Evolutionary conservation across 345 rosid species (phyloP).

Genomic region (Carallia brachiata): DNA sequence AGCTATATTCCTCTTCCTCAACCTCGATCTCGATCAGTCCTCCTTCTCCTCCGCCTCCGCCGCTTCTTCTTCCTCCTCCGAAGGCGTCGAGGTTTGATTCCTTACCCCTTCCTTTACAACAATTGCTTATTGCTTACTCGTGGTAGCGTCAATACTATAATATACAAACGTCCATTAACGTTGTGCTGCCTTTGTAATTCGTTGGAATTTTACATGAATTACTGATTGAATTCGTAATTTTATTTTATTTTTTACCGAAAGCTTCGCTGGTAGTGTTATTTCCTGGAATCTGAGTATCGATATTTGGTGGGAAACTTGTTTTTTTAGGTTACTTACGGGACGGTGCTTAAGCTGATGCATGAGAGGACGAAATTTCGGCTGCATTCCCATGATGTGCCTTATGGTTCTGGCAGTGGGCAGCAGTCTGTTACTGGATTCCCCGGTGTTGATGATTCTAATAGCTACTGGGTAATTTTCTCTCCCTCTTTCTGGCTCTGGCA

Average conservation of each 20-base stretch:
- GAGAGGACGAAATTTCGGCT: conserved; percentile 79
- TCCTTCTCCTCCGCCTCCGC: conserved; percentile 54
- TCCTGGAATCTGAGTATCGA: no score
- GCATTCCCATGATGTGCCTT: conserved; percentile 98
- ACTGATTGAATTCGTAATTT: no score
- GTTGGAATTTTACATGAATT: no score
- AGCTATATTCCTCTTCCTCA: conserved; percentile 66
- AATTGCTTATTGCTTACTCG: background rate
- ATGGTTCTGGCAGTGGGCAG: conserved; percentile 99
- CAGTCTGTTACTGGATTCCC: conserved; percentile 97
- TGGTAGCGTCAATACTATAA: background rate
- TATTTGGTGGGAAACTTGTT: background rate
- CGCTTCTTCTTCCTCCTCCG: conserved; percentile 40
- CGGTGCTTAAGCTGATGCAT: conserved; percentile 85
- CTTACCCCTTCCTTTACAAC: background rate
- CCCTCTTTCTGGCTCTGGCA: background rate
- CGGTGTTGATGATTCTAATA: conserved; percentile 79
- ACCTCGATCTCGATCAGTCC: conserved; percentile 49
- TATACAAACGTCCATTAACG: no score
- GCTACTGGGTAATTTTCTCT: conserved; percentile 77
- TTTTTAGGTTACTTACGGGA: conserved; percentile 76
- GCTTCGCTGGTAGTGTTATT: no score
- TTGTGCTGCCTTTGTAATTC: no score
- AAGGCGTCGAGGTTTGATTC: conserved; percentile 64
- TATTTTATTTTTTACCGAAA: no score